phyloP scores from a whole-genome alignment of 148 eudicot species.

The Diospyros lotus region DNA sequence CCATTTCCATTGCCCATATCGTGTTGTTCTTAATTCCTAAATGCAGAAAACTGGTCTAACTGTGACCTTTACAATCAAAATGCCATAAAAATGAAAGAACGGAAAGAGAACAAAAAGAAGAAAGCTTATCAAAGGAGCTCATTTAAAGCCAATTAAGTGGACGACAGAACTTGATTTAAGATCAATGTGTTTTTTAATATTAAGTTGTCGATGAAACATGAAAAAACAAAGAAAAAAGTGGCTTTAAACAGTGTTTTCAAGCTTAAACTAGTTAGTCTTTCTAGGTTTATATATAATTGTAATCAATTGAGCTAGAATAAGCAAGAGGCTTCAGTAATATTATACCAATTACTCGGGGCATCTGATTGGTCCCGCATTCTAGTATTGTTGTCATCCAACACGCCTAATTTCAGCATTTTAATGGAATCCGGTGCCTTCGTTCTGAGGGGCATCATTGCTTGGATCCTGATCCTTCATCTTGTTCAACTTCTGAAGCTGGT shows the following conservation, averaged over 20 bases:
- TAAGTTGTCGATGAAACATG: slow-evolving; percentile 11
- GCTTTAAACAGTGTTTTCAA: slow-evolving; percentile 15
- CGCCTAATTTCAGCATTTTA: too few relatives aligned
- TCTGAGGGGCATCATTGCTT: too few relatives aligned
- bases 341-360: neutral
- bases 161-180: neutral
- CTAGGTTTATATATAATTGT: too few relatives aligned
- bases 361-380: too few relatives aligned
- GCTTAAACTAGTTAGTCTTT: neutral
- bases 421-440: too few relatives aligned
- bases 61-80: neutral
- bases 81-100: neutral
- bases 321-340: neutral
- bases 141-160: neutral
- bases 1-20: slow-evolving; percentile 22
- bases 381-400: too few relatives aligned
- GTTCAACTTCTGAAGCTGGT: slow-evolving; percentile 54
- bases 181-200: slow-evolving; percentile 7
- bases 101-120: neutral
- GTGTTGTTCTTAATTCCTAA: slow-evolving; percentile 7
- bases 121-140: neutral
- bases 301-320: neutral
- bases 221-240: slow-evolving; percentile 12
- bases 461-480: slow-evolving; percentile 33
- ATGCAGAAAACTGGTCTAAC: slow-evolving; percentile 3